phyloP scores from a whole-genome alignment of 176 grass and related monocot genomes.

The Cymbopogon citratus region DNA sequence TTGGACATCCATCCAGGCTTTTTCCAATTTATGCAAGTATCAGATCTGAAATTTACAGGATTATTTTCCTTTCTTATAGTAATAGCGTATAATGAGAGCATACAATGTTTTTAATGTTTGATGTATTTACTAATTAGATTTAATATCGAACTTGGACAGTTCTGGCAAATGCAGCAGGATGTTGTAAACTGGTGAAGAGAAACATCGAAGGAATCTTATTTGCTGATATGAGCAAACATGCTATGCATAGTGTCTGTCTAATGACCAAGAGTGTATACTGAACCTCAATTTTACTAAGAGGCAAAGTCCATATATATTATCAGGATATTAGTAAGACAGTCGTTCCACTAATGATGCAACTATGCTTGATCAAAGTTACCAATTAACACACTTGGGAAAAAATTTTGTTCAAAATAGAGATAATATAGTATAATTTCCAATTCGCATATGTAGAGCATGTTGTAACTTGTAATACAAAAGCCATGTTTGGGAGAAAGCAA shows the following conservation, averaged over 20 bases:
- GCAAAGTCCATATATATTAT: neutral
- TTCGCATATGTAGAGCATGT: neutral
- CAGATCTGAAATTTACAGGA: neutral
- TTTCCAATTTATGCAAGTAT: neutral
- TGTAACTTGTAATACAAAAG: neutral
- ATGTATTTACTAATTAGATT: neutral
- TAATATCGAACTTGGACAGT: too few species aligned
- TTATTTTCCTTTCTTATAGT: neutral
- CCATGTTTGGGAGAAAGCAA: neutral
- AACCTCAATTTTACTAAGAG: too few species aligned
- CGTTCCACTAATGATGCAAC: neutral
- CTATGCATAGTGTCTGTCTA: too few species aligned
- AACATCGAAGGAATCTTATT: too few species aligned
- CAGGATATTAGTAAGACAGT: neutral
- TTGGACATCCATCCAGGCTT: neutral
- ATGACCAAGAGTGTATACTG: too few species aligned
- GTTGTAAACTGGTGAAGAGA: too few species aligned
- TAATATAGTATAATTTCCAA: neutral
- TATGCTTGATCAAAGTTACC: neutral
- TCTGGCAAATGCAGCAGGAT: too few species aligned
- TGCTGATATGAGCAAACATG: too few species aligned
- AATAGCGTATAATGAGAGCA: neutral
- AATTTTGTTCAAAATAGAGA: neutral
- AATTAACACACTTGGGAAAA: neutral
- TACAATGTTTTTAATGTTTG: neutral